Evolutionary conservation across 805 yeast genomes (phyloP).

Genomic region (Phaffomyces thermotolerans): DNA sequence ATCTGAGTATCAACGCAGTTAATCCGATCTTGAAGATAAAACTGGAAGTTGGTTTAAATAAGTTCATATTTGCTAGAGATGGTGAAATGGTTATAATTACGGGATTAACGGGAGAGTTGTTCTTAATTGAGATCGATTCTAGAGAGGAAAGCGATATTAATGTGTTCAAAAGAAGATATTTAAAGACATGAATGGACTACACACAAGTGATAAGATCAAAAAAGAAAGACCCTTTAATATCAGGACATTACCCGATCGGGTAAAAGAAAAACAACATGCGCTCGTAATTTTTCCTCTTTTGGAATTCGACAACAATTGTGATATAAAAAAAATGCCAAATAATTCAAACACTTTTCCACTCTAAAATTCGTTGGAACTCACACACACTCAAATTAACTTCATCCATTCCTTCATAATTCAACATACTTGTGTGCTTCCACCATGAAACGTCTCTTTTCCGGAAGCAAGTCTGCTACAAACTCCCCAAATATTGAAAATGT

Average conservation of each 20-base stretch:
- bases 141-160: no score
- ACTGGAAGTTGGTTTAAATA: conserved; percentile 9
- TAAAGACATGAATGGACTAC: no score
- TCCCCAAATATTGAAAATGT: conserved; percentile 3
- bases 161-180: no score
- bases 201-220: no score
- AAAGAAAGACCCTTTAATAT: no score
- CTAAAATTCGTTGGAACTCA: no score
- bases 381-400: no score
- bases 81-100: conserved; percentile 10
- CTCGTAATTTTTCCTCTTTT: background rate
- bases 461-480: conserved; percentile 3
- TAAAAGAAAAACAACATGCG: background rate
- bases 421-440: no score
- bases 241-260: background rate
- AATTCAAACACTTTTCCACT: background rate
- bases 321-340: background rate
- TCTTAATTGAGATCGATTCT: no score
- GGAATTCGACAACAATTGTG: background rate
- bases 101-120: no score
- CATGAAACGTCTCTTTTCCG: conserved; percentile 5
- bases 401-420: no score
- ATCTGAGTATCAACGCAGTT: conserved; percentile 22
- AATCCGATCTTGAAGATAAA: conserved; percentile 17
- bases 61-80: conserved; percentile 12